Evolutionary conservation across 768 basidiomycete genomes (phyloP), one percentile per base, ranked within the genome.

Genomic region (Nidularia pulvinata): DNA sequence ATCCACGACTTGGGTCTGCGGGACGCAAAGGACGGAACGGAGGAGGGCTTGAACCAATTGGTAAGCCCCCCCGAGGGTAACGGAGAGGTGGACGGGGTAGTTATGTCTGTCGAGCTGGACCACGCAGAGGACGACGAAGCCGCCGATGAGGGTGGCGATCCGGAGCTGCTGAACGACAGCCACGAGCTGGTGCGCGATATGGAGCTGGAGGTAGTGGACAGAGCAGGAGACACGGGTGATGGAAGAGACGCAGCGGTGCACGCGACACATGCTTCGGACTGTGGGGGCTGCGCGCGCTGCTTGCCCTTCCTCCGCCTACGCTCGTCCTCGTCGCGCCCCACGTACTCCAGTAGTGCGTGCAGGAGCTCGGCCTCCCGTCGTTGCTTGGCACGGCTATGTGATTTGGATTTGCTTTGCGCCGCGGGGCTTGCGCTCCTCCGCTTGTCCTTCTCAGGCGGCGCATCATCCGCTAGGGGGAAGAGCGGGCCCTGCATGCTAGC

Each of bases 401-500:
- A 60, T 33, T 48, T 46, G 33, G 64, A 61, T 39, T 25, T 55
- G 53, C 36, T 49, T 35, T 34, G 19, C 14, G 39, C 58, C 44
- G 52, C 48, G 54, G 59, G 53, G 48, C 56, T 58, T 14, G 54
- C 37, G 43, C 56, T 49, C 47, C 48, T 37, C 36, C 52, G 50
- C 39, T 50, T 52, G 44, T 69, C 50, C 61, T 71, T 60, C 59
- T 69, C 49, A 30, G 3, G 2, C 25, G 25, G 25, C 25, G 25
- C 25, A 35, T 62, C 52, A 33, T 11, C 79, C 73, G 4, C 63
- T 55, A 1, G 78, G 82, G 78, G 82, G 58, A 87, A 87, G 16
- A 87, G 70, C 4, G 75, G 71, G 4, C 85, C 85, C 42, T 79
- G 73, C 81, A 87, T 85, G 62, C 79, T 77, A 45, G 63, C 63